Conservation (phyloP, 2,329 filamentous ascomycete species). For the Fusarium pseudocircinatum region DNA sequence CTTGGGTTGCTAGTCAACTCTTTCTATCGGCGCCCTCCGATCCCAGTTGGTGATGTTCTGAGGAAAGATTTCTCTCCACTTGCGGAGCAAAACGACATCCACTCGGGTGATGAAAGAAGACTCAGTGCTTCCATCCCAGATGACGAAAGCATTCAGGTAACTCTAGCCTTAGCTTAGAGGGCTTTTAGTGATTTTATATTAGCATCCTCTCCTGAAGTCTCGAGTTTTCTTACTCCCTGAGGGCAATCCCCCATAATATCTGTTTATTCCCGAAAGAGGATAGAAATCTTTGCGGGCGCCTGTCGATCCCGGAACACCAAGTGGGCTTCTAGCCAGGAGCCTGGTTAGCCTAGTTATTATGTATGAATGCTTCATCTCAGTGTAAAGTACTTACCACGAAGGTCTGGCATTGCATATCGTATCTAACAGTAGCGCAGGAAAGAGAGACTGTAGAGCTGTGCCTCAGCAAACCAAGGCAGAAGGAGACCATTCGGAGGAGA, state of each 20-base stretch:
- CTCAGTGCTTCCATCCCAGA: background rate
- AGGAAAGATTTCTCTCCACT: background rate
- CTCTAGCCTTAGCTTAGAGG: background rate
- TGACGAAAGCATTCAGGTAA: background rate
- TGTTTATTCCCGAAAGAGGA: slow-evolving; percentile 1
- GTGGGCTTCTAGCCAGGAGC: slow-evolving; percentile 20
- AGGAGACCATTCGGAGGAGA: slow-evolving; percentile 1
- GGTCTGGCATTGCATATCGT: background rate
- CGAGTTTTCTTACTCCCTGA: background rate
- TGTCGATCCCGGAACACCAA: slow-evolving; percentile 27
- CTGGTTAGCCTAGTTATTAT: background rate
- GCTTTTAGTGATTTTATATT: background rate
- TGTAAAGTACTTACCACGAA: background rate
- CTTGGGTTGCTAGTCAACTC: background rate
- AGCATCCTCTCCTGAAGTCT: background rate
- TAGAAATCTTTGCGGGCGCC: slow-evolving; percentile 4
- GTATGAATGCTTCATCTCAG: slow-evolving; percentile 2
- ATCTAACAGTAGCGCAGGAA: slow-evolving; percentile 2
- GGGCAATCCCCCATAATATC: background rate
- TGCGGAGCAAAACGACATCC: slow-evolving; percentile 5
- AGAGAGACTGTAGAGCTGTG: slow-evolving; percentile 11
- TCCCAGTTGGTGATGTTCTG: background rate
- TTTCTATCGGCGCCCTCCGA: slow-evolving; percentile 30
- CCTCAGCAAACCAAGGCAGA: background rate
- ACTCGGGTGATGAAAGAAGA: background rate